These are phyloP conservation scores for Paracoccidioides lutzii DNA, from an alignment of 2,329 filamentous ascomycete species.

Conservation along the genomic window DNA sequence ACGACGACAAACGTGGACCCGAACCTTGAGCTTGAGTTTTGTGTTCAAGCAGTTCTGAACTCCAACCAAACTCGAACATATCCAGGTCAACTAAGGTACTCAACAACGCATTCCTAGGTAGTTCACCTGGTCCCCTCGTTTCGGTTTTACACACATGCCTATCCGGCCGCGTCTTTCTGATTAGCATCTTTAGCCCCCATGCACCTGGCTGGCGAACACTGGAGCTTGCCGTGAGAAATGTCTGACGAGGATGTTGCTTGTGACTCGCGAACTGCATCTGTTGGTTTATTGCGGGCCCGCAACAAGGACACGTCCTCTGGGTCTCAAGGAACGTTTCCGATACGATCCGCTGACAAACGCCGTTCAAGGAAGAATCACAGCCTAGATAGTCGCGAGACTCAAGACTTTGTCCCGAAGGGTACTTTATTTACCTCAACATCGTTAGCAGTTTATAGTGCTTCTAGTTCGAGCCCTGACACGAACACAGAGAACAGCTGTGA, in stretches of 20 bases:
- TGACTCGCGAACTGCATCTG: constrained; percentile 36
- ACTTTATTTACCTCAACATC: constrained; percentile 23
- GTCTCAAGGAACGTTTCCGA: constrained; percentile 13
- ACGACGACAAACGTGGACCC: too few species aligned
- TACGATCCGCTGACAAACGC: constrained; percentile 17
- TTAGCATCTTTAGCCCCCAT: too few species aligned
- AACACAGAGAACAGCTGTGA: constrained; percentile 10
- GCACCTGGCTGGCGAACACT: too few species aligned
- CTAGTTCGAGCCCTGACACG: constrained; percentile 19
- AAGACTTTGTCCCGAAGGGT: constrained; percentile 28
- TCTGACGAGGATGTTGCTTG: constrained; percentile 18
- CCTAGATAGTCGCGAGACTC: constrained; percentile 15
- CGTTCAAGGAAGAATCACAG: constrained; percentile 17
- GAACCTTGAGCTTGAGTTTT: too few species aligned
- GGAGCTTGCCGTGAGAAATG: neutral
- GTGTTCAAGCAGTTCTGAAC: too few species aligned
- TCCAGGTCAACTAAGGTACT: too few species aligned
- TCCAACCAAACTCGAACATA: too few species aligned
- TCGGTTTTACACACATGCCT: too few species aligned
- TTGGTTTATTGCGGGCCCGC: constrained; percentile 28
- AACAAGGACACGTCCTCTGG: constrained; percentile 12
- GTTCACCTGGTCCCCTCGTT: too few species aligned
- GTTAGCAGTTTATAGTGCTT: constrained; percentile 21
- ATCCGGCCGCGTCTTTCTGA: too few species aligned
- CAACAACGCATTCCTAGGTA: too few species aligned